Base-by-base conservation (phyloP, 116 monocot genomes). In the Thalassia testudinum region DNA sequence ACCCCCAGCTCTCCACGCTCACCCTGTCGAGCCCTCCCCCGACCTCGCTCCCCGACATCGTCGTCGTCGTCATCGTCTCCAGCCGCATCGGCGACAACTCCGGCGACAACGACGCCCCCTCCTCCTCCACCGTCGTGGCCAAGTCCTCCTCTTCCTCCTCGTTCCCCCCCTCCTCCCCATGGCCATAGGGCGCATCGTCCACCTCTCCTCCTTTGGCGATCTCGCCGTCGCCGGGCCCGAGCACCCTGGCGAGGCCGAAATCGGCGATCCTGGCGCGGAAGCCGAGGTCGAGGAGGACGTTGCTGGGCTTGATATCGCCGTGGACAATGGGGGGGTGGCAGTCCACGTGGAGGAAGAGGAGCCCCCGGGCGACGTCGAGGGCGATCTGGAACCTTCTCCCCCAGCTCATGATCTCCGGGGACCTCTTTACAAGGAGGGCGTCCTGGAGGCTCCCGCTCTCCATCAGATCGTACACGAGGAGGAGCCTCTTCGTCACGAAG, bases 401-500 rank as follows among this genome's bases (percentile, higher is more conserved):
- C 97, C 97, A 97, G 18, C 67, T 71, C 59, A 74, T 50, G 38
- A 97, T 67, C 74, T 88, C 85, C 37, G 77, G 74, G 21, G 72
- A 67, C 57, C 70, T 75, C 54, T 79, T 72, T 12, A 74, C 72
- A 10, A 97, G 70, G 49, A 97, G 70, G 34, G 89, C 89, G 62
- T 97, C 89, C 54, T 97, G 97, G 30, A 97, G 69, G 64, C 85
- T 88, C 1, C 97, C 97, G 53, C 82, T 88, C 42, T 70, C 70
- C 97, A 97, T 97, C 70, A 97, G 67, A 26, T 97, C 85, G 60
- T 97, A 97, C 1, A 97, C 89, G 40, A 97, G 70, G 26, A 88
- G 53, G 37, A 81, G 54, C 64, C 73, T 51, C 54, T 59, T 37
- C 44, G 52, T 60, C 21, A 40, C 1, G 23, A 24, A 26, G 19